phyloP scores from a whole-genome alignment of 169 alveolate genomes.

The Pseudocohnilembus persalinus region DNA sequence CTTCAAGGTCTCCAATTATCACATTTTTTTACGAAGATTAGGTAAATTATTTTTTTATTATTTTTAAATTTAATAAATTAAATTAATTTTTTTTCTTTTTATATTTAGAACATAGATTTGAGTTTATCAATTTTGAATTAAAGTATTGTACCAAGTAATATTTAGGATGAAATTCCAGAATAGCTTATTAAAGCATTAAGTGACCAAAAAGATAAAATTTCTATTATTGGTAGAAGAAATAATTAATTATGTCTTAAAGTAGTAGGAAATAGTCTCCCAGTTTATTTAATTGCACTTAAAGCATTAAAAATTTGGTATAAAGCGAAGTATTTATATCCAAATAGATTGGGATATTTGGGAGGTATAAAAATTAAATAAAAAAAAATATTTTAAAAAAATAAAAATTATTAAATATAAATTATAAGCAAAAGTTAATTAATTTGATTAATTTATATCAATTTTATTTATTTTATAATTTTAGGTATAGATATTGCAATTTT shows the following conservation, averaged over 20 bases:
- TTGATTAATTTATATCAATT: too few relatives aligned
- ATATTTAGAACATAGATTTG: conserved; percentile 47
- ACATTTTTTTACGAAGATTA: conserved; percentile 60
- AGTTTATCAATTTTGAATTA: conserved; percentile 72
- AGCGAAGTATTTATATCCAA: conserved; percentile 69
- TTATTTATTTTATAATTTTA: too few relatives aligned
- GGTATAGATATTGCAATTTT: conserved; percentile 60
- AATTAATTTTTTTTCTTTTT: conserved; percentile 40
- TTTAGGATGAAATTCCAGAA: conserved; percentile 61
- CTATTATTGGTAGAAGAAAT: neutral
- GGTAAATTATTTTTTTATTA: conserved; percentile 56
- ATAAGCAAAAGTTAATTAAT: too few relatives aligned
- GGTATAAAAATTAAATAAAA: conserved; percentile 58
- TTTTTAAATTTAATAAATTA: conserved; percentile 62
- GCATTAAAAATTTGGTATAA: conserved; percentile 76
- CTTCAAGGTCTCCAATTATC: conserved; percentile 79
- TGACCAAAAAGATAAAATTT: neutral
- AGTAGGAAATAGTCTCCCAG: conserved; percentile 41
- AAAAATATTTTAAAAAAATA: too few relatives aligned
- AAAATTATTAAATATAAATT: too few relatives aligned
- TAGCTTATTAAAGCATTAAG: conserved; percentile 28
- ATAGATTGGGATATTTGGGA: conserved; percentile 77
- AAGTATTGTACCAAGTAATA: too few relatives aligned
- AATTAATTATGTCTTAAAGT: conserved; percentile 36
- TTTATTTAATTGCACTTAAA: neutral